Evolutionary conservation across 805 yeast genomes (phyloP), one percentile per base, ranked within the genome.

Genomic region (Suhomyces sp.): DNA sequence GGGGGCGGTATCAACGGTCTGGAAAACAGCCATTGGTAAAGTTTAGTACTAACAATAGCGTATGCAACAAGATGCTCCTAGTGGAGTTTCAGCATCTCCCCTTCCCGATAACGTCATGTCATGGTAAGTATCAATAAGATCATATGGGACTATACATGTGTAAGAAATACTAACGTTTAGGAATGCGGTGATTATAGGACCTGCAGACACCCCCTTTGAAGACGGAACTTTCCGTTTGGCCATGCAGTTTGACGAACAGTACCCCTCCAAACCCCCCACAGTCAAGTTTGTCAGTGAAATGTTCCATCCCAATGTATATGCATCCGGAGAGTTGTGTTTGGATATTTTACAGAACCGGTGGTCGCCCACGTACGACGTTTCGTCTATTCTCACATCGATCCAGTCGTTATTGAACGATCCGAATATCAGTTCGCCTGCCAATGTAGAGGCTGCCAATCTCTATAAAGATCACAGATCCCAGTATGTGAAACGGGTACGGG

Each of bases 291-390:
- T 92, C 40, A 86, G 93, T 56, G 93, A 89, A 63, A 94, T 94
- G 97, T 94, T 94, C 70, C 99, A 94, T 68, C 99, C 99, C 2
- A 94, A 94, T 67, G 98, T 94, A 3, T 94, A 94, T 65, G 96
- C 96, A 8, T 82, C 86, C 46, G 99, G 99, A 24, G 98, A 94
- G 65, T 82, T 94, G 57, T 94, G 99, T 74, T 80, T 94, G 57
- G 99, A 94, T 73, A 94, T 94, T 60, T 76, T 94, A 60, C 99
- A 94, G 68, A 94, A 93, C 74, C 80, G 98, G 67, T 94, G 99
- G 99, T 88, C 96, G 24, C 99, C 99, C 10, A 94, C 99, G 0
- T 94, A 93, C 67, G 99, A 94, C 66, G 99, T 94, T 38, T 91
- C 97, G 9, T 90, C 97, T 10, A 93, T 94, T 52, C 78, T 94